A percentile compares a stretch with the other conserved stretches of the same genome.
These are phyloP conservation scores for Pseudocohnilembus persalinus DNA, from an alignment of 169 alveolate genomes.

Conservation along the genomic window DNA sequence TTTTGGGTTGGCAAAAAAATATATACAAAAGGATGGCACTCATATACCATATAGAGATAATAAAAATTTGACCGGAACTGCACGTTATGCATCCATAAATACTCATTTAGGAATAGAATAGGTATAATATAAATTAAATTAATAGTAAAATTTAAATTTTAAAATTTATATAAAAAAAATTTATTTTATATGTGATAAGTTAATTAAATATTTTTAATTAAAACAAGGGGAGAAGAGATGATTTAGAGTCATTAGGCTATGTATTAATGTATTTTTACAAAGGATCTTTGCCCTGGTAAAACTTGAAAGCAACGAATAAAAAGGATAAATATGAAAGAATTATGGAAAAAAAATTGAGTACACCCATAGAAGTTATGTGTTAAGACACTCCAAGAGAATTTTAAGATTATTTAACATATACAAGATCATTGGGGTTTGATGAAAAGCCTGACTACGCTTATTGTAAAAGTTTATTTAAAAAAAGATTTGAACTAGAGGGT, in stretches of 20 bases:
- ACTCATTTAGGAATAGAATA: slow-evolving; percentile 99
- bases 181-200: too few relatives aligned
- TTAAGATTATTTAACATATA: slow-evolving; percentile 50
- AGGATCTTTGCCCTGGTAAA: slow-evolving; percentile 65
- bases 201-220: too few relatives aligned
- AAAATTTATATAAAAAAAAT: slow-evolving; percentile 3
- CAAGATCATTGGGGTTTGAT: slow-evolving; percentile 66
- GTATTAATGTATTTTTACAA: slow-evolving; percentile 76
- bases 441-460: slow-evolving; percentile 79
- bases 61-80: slow-evolving; percentile 98
- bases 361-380: slow-evolving; percentile 68
- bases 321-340: slow-evolving; percentile 61
- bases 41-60: slow-evolving; percentile 98
- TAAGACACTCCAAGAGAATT: slow-evolving; percentile 71
- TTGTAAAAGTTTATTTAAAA: slow-evolving; percentile 58
- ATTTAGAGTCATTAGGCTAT: slow-evolving; percentile 90
- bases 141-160: neutral
- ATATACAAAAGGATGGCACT: slow-evolving; percentile 36
- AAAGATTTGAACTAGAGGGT: slow-evolving; percentile 29
- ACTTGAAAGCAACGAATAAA: slow-evolving; percentile 53
- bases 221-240: slow-evolving; percentile 88
- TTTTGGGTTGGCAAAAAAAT: slow-evolving; percentile 79
- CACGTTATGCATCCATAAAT: slow-evolving; percentile 97
- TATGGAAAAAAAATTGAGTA: slow-evolving; percentile 65
- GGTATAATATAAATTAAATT: neutral